Percentiles rank a stretch among this genome's conserved stretches.
These are phyloP conservation scores for Coemansia sp. DNA, from an alignment of 192 early-diverging fungal species.

Conservation along the genomic window DNA sequence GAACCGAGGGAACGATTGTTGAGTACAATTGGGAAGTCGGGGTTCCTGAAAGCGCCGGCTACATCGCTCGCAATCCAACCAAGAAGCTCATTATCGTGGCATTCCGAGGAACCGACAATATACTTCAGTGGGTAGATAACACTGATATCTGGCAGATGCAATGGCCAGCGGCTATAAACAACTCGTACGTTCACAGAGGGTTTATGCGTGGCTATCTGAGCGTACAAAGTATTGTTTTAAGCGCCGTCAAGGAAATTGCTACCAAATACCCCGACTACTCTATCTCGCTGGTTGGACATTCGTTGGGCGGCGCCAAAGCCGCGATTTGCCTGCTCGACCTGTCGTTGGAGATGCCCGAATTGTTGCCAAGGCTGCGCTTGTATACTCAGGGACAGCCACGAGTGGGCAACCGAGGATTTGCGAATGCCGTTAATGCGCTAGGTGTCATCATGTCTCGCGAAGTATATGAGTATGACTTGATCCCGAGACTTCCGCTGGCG, in stretches of 20 bases:
- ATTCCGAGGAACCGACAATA: conserved; percentile 49
- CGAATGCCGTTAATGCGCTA: conserved; percentile 28
- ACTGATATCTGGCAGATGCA: conserved; percentile 23
- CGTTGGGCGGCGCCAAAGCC: conserved; percentile 51
- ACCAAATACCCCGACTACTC: conserved; percentile 38
- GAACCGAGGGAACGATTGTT: conserved; percentile 41
- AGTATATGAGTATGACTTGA: conserved; percentile 48
- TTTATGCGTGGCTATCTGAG: conserved; percentile 45
- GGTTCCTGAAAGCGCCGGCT: conserved; percentile 37
- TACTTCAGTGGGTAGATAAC: conserved; percentile 42
- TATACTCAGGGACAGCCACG: conserved; percentile 54
- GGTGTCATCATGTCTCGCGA: conserved; percentile 30
- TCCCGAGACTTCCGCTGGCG: conserved; percentile 29
- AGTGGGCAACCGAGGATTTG: conserved; percentile 46
- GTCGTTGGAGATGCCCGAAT: conserved; percentile 18
- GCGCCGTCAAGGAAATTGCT: conserved; percentile 13
- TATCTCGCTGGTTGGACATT: conserved; percentile 48
- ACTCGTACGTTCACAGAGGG: conserved; percentile 46
- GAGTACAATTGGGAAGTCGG: conserved; percentile 42
- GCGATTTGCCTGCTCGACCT: conserved; percentile 36
- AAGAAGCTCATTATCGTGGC: conserved; percentile 31
- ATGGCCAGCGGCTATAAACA: conserved; percentile 31
- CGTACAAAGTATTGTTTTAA: conserved; percentile 21
- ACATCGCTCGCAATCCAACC: conserved; percentile 45
- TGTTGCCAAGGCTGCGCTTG: conserved; percentile 21